phyloP scores from a whole-genome alignment of 2,329 filamentous ascomycete genomes.

The Ophiognomonia clavigignenti-juglandacearum region DNA sequence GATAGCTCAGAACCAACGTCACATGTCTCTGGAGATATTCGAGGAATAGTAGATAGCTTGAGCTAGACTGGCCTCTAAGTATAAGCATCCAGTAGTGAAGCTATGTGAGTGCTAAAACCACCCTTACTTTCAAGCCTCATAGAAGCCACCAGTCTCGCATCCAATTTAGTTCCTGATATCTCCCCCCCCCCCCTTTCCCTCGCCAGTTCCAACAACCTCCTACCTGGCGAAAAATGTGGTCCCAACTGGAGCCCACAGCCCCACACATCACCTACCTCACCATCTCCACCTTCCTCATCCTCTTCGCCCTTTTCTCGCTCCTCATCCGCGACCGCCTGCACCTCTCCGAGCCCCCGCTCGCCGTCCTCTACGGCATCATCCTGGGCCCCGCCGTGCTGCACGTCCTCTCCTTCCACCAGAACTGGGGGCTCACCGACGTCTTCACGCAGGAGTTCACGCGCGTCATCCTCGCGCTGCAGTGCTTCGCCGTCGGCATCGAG shows the following conservation, averaged over 20 bases:
- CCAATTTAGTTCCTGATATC: no score
- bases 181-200: no score
- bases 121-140: no score
- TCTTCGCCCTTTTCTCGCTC: conserved; percentile 10
- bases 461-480: conserved; percentile 67
- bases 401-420: conserved; percentile 4
- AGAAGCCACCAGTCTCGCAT: no score
- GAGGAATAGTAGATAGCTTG: no score
- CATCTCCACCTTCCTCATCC: conserved; percentile 8
- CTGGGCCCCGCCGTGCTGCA: conserved; percentile 7
- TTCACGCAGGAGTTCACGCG: conserved; percentile 54
- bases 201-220: no score
- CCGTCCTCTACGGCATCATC: conserved; percentile 11
- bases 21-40: no score
- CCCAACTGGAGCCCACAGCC: conserved; percentile 12
- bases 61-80: no score
- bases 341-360: conserved; percentile 10
- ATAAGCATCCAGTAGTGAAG: no score
- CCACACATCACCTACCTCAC: conserved; percentile 9
- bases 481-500: conserved; percentile 69
- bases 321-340: conserved; percentile 12
- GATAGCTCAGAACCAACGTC: no score
- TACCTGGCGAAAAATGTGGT: conserved; percentile 8
- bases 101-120: no score
- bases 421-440: conserved; percentile 5